phyloP scores from a whole-genome alignment of 345 rosid species.

The Citrus reticulata region DNA sequence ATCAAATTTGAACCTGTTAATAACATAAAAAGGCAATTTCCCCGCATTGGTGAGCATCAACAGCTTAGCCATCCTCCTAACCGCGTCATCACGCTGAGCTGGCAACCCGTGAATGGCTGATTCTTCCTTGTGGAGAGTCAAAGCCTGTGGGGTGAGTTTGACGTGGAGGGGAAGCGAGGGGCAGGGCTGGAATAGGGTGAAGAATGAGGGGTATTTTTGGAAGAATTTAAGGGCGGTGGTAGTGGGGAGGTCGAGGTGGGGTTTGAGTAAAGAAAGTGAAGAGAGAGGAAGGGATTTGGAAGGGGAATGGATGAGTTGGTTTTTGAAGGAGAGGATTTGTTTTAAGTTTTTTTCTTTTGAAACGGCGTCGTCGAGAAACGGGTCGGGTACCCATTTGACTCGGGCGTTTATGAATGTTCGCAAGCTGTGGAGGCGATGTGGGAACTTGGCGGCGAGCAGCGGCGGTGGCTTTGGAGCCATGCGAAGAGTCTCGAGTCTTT shows the following conservation, averaged over 20 bases:
- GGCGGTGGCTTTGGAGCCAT: not conserved
- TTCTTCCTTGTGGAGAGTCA: constrained; percentile 57
- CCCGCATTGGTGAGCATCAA: constrained; percentile 53
- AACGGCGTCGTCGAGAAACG: constrained; percentile 51
- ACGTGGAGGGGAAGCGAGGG: constrained; percentile 64
- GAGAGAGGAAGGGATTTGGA: constrained; percentile 59
- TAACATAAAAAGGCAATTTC: constrained; percentile 46
- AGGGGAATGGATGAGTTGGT: constrained; percentile 57
- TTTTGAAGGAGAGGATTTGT: constrained; percentile 53
- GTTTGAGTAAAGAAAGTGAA: constrained; percentile 55
- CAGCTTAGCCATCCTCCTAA: constrained; percentile 52
- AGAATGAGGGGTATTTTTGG: constrained; percentile 46
- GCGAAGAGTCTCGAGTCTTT: not conserved
- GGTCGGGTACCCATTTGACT: constrained; percentile 72
- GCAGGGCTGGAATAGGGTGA: constrained; percentile 61
- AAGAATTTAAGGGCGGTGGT: constrained; percentile 40
- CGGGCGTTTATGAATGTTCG: constrained; percentile 62
- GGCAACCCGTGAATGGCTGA: constrained; percentile 32
- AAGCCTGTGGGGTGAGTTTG: constrained; percentile 53
- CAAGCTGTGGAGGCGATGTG: constrained; percentile 26
- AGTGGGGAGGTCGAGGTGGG: constrained; percentile 41
- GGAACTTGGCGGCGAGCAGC: constrained; percentile 12
- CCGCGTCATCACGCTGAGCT: constrained; percentile 26
- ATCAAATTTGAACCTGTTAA: constrained; percentile 65
- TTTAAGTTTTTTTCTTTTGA: constrained; percentile 59